Evolutionary conservation across 2,329 filamentous ascomycete species (phyloP), one percentile per base, ranked within the genome.

Genomic region (Fusarium goolgardi): DNA sequence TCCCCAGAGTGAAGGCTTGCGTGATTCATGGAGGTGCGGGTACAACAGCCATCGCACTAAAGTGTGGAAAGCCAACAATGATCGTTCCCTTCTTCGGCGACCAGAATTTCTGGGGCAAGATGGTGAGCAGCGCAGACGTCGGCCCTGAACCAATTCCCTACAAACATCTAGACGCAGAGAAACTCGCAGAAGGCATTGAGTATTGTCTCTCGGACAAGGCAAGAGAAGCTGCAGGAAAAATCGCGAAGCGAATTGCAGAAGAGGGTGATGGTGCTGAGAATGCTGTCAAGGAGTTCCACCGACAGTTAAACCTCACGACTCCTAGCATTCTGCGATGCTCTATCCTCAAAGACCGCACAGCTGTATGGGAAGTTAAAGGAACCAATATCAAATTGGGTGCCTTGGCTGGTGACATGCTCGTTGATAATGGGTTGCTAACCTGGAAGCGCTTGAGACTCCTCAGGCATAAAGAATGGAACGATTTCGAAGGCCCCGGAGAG

Each of bases 41-140:
- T 3, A 94, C 91, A 0, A 92, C 90, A 1, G 91, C 91, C 2
- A 91, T 91, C 46, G 90, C 90, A 2, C 81, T 94, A 32, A 91
- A 91, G 75, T 90, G 86, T 65, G 91, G 85, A 5, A 87, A 86
- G 71, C 91, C 91, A 0, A 92, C 89, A 7, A 90, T 93, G 86
- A 86, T 93, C 27, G 89, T 94, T 3, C 91, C 91, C 0, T 94
- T 94, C 78, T 94, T 94, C 68, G 91, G 91, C 4, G 91, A 94
- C 73, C 91, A 94, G 76, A 85, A 90, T 49, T 94, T 94, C 74
- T 94, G 91, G 91, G 91, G 91, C 3, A 82, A 83, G 20, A 91
- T 91, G 87, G 83, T 93, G 1, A 83, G 83, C 6, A 85, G 83
- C 34, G 83, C 88, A 2, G 85, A 85, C 27, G 90, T 90, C 1